Conservation (phyloP, 345 rosid species). For the Raphanus raphanistrum region DNA sequence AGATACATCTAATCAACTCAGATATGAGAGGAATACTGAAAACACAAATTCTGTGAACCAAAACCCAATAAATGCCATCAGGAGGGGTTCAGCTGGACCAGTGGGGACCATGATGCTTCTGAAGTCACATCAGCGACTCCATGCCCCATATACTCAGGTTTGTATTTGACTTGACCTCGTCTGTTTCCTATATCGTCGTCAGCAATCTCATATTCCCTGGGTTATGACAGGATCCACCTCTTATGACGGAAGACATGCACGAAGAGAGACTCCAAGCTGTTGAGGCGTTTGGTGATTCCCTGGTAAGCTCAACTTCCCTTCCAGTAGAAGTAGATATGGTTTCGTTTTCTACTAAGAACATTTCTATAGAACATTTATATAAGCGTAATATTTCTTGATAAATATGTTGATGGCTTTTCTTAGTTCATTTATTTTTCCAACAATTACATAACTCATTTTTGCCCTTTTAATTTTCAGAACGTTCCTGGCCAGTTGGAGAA, state of each 20-base stretch:
- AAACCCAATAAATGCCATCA: slow-evolving; percentile 44
- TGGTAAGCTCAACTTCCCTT: slow-evolving; percentile 54
- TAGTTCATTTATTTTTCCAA: neutral
- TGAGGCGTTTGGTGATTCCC: slow-evolving; percentile 79
- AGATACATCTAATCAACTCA: slow-evolving; percentile 21
- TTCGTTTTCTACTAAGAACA: slow-evolving; percentile 20
- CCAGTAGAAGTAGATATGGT: slow-evolving; percentile 14
- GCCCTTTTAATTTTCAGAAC: slow-evolving; percentile 60
- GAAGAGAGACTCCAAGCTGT: slow-evolving; percentile 95
- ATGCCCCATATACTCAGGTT: slow-evolving; percentile 97
- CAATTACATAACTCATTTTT: neutral
- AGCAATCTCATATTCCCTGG: slow-evolving; percentile 1
- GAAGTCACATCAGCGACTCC: slow-evolving; percentile 74
- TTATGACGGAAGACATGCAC: slow-evolving; percentile 99
- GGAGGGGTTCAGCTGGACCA: slow-evolving; percentile 90
- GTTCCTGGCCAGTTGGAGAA: slow-evolving; percentile 96
- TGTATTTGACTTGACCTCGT: slow-evolving; percentile 22
- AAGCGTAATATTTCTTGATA: slow-evolving; percentile 11
- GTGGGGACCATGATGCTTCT: slow-evolving; percentile 86
- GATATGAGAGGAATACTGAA: slow-evolving; percentile 40
- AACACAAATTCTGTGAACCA: slow-evolving; percentile 37
- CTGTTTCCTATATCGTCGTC: slow-evolving; percentile 5
- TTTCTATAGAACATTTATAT: slow-evolving; percentile 11
- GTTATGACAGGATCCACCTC: slow-evolving; percentile 70
- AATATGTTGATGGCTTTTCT: slow-evolving; percentile 13